Conservation (phyloP, 345 rosid species). For the Abelmoschus esculentus region DNA sequence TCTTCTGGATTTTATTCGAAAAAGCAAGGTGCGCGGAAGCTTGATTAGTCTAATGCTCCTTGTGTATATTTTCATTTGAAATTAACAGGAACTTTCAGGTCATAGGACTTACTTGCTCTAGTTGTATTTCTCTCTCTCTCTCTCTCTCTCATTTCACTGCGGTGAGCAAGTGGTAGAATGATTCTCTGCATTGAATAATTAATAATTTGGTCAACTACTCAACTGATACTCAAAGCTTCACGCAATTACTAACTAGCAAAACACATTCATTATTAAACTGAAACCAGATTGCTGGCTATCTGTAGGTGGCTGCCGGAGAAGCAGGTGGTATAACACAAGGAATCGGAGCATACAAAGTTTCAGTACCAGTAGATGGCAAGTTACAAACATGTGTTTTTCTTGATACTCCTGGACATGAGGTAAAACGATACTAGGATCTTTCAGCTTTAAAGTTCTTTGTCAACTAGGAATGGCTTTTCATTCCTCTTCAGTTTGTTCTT, state of each 20-base stretch:
- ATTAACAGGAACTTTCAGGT: not conserved
- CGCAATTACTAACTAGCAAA: conserved; percentile 15
- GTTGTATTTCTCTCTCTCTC: not conserved
- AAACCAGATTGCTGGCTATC: conserved; percentile 21
- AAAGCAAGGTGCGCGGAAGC: conserved; percentile 70
- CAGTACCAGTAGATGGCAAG: conserved; percentile 76
- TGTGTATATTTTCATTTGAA: conserved; percentile 5
- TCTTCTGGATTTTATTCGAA: conserved; percentile 81
- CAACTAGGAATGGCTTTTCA: conserved; percentile 3
- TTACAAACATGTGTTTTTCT: conserved; percentile 82
- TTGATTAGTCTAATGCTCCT: conserved; percentile 8
- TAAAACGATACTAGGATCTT: conserved; percentile 17
- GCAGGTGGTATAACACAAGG: conserved; percentile 99
- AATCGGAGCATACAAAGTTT: conserved; percentile 87
- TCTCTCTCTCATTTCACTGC: not conserved
- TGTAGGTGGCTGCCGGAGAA: conserved; percentile 91
- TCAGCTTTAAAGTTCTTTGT: conserved; percentile 2
- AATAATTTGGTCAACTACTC: conserved; percentile 3
- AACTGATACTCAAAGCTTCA: conserved; percentile 1
- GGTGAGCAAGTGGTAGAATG: conserved; percentile 1
- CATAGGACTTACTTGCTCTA: not conserved
- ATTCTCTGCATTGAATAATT: not conserved
- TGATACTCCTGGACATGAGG: conserved; percentile 99
- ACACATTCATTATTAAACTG: not conserved
- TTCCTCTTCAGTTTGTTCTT: not conserved